Conservation (phyloP, 2,329 filamentous ascomycete genomes). For the Talaromyces piceae region DNA sequence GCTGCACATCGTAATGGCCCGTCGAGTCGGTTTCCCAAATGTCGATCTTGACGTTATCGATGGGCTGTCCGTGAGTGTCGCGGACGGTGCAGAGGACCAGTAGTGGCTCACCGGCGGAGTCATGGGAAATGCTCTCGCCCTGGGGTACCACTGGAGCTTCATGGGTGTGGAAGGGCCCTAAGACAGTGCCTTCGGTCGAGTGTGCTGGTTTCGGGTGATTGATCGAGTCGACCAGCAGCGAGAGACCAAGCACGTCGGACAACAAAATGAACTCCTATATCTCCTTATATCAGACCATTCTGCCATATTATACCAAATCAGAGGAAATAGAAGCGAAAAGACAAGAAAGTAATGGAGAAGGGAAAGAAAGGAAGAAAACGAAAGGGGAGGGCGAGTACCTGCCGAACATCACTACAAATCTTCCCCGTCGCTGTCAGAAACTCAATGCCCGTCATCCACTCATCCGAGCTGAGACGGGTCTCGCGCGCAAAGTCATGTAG, state of each 20-base stretch:
- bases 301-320: no score
- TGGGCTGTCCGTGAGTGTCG: slow-evolving; percentile 56
- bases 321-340: no score
- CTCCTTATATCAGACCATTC: no score
- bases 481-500: slow-evolving; percentile 78
- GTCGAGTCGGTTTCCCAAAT: slow-evolving; percentile 62
- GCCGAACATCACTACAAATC: slow-evolving; percentile 62
- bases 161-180: slow-evolving; percentile 49
- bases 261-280: slow-evolving; percentile 14
- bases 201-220: slow-evolving; percentile 69
- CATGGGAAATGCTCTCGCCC: slow-evolving; percentile 36
- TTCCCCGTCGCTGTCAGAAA: slow-evolving; percentile 69
- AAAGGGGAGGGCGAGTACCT: no score
- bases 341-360: slow-evolving; percentile 8
- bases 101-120: slow-evolving; percentile 54
- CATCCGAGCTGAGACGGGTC: slow-evolving; percentile 65
- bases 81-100: slow-evolving; percentile 67
- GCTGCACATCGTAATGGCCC: slow-evolving; percentile 76
- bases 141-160: slow-evolving; percentile 8
- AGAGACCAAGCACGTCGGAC: slow-evolving; percentile 65
- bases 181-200: slow-evolving; percentile 69
- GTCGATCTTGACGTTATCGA: slow-evolving; percentile 63
- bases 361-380: not conserved
- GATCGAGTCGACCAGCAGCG: slow-evolving; percentile 72
- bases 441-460: slow-evolving; percentile 69